phyloP scores from a whole-genome alignment of 441 rosid genomes.

The Flueggea neowawraea region DNA sequence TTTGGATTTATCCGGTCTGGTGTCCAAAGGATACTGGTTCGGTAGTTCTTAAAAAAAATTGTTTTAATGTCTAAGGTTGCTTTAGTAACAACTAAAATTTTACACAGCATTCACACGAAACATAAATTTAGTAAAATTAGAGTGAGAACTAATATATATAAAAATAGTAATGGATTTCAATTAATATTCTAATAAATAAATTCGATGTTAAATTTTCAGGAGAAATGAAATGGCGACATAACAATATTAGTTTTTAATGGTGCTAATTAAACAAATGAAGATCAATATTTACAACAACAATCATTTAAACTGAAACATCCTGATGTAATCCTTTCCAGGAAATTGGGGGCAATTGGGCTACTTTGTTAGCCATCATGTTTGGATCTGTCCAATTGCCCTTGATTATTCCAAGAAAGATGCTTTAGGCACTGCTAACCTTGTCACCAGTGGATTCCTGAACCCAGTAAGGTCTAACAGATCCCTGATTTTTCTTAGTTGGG shows the following conservation, averaged over 20 bases:
- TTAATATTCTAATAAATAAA: background rate
- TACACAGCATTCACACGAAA: too few species aligned
- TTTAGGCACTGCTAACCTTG: slow-evolving; percentile 44
- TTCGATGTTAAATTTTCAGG: background rate
- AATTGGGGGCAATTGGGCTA: too few species aligned
- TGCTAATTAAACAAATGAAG: slow-evolving; percentile 7
- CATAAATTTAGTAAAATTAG: too few species aligned
- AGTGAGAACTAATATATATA: too few species aligned
- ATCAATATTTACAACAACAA: slow-evolving; percentile 13
- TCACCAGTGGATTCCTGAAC: slow-evolving; percentile 6
- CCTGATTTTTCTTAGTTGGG: slow-evolving; percentile 60
- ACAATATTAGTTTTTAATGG: background rate
- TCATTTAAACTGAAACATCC: slow-evolving; percentile 11
- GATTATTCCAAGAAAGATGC: background rate
- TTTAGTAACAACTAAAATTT: too few species aligned
- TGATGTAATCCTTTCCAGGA: background rate
- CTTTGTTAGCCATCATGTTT: too few species aligned
- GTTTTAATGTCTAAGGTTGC: too few species aligned
- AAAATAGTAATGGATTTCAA: too few species aligned
- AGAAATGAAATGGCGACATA: background rate
- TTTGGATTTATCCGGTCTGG: too few species aligned
- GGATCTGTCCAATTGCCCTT: background rate
- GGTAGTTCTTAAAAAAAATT: too few species aligned
- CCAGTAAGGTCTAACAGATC: slow-evolving; percentile 47
- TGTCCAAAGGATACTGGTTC: too few species aligned